A percentile compares a stretch with the other conserved stretches of the same genome.
These are phyloP conservation scores for Cornus suecica DNA, from an alignment of 148 eudicot genomes.

Conservation along the genomic window DNA sequence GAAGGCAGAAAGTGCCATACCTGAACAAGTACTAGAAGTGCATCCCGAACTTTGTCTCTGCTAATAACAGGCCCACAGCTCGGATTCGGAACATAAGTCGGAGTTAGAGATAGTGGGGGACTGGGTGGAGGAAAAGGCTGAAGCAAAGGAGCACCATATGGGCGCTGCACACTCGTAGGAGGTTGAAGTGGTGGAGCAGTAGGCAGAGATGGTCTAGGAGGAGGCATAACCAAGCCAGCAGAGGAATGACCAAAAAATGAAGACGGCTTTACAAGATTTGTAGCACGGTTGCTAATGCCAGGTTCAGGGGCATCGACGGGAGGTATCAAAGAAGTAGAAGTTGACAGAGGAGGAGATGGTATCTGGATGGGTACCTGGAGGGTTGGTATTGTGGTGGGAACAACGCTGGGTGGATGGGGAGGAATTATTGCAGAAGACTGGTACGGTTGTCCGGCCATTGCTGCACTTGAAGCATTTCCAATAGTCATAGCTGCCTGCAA, in stretches of 20 bases:
- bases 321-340: conserved; percentile 49
- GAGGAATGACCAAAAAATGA: conserved; percentile 57
- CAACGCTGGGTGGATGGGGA: conserved; percentile 31
- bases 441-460: conserved; percentile 38
- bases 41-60: conserved; percentile 69
- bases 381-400: conserved; percentile 34
- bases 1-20: conserved; percentile 22
- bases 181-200: conserved; percentile 68
- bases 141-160: conserved; percentile 71
- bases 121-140: conserved; percentile 98
- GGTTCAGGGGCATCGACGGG: conserved; percentile 41
- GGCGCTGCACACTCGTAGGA: conserved; percentile 53
- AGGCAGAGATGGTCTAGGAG: conserved; percentile 44
- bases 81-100: conserved; percentile 36
- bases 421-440: conserved; percentile 33
- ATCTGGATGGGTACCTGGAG: conserved; percentile 32
- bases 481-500: conserved; percentile 67
- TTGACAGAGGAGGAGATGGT: conserved; percentile 33
- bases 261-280: conserved; percentile 73
- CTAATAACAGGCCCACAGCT: conserved; percentile 51
- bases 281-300: conserved; percentile 28
- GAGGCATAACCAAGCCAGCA: conserved; percentile 33
- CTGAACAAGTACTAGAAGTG: conserved; percentile 60
- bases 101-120: conserved; percentile 78
- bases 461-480: conserved; percentile 46